A percentile compares a stretch with the other conserved stretches of the same genome.
Evolutionary conservation across 169 alveolate genomes (phyloP).

Genomic region (Perkinsus chesapeaki): DNA sequence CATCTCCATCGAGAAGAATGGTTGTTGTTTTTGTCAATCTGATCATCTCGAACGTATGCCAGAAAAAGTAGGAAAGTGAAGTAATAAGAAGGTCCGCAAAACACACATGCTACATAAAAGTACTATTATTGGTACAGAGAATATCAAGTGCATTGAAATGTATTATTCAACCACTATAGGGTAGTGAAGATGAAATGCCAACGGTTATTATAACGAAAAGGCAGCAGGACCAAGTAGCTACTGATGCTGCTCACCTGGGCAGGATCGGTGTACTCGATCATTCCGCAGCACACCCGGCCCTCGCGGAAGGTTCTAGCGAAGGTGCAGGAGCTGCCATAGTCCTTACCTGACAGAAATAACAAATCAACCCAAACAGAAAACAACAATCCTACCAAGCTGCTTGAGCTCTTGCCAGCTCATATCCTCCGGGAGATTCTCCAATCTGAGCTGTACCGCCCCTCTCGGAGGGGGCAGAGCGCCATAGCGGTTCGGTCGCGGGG

Average conservation of each 20-base stretch:
- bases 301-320: neutral
- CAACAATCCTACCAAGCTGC: neutral
- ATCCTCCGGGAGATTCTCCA: neutral
- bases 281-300: neutral
- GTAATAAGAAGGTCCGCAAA: no score
- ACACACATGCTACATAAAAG: no score
- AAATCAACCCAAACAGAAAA: neutral
- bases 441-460: neutral
- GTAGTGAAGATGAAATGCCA: no score
- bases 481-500: neutral
- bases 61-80: no score
- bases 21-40: no score
- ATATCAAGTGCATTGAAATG: no score
- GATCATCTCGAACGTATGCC: no score
- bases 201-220: no score
- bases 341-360: neutral
- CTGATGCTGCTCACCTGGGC: neutral
- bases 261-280: neutral
- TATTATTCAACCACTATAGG: no score
- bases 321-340: neutral
- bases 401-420: neutral
- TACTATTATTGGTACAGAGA: no score
- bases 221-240: no score
- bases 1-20: no score
- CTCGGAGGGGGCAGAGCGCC: neutral